Base-by-base conservation (phyloP, 352 stramenopile species). In the Globisporangium middletonii region DNA sequence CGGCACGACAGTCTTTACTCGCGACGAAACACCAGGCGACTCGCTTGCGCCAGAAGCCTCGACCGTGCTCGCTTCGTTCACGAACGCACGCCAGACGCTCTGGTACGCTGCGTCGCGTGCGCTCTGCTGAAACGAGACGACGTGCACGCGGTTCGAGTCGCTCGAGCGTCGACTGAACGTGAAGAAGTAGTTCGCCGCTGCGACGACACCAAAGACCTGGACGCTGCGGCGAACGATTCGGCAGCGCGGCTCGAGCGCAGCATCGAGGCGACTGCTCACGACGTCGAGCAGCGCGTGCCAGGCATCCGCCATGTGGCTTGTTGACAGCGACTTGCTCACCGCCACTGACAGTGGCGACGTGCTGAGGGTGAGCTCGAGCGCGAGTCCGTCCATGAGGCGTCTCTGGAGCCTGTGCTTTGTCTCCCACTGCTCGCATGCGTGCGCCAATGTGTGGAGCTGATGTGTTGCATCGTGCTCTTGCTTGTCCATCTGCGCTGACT, bases 261-360 rank as follows among this genome's bases (percentile, higher is more conserved):
- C 8, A 28, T 63, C n/a, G 5, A 67, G 42, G 4, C 42, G 60
- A 49, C 18, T 44, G 41, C 23, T 19, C 13, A 67, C 11, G 7
- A 67, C 48, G 18, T 53, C 56, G 12, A 44, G 18, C 37, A 67
- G 16, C 33, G 42, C 26, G 13, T 53, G 55, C 60, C 60, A 67
- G 43, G 53, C 37, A 5, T 52, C 23, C 4, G 37, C 1, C 28
- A 65, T 33, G 23, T 62, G 19, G 15, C 54, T 67, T n/a, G 60
- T 59, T 0, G 47, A 33, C 7, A 63, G 15, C 7, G 30, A 35
- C 3, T 23, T 59, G 15, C 11, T 4, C 1, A 8, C 13, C 28
- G 23, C 37, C 11, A 23, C 23, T 19, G 41, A 44, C 19, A 59
- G 13, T n/a, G n/a, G 38, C 11, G 53, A 23, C 13, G 47, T 30